Evolutionary conservation across 805 yeast genomes (phyloP).

Genomic region (Candida cerambycidarum): DNA sequence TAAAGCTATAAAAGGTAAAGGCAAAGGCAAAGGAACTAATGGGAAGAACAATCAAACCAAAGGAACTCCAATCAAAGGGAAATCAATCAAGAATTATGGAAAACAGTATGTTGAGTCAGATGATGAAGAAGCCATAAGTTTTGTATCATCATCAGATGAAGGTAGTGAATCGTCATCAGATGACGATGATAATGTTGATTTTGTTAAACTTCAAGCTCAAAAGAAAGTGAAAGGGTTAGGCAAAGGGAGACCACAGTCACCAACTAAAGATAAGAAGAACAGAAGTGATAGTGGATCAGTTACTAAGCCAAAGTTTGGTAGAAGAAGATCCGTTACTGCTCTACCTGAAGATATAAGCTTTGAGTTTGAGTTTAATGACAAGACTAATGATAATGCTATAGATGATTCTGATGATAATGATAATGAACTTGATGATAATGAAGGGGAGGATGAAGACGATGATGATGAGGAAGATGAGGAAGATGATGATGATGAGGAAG

Average conservation of each 20-base stretch:
- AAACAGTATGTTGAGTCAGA: background rate
- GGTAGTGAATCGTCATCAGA: constrained; percentile 49
- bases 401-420: constrained; percentile 22
- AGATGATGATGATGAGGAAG: constrained; percentile 7
- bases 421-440: constrained; percentile 4
- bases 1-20: constrained; percentile 1
- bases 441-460: constrained; percentile 10
- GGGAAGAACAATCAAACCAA: background rate
- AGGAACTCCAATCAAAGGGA: constrained; percentile 10
- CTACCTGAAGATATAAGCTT: constrained; percentile 45
- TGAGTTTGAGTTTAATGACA: constrained; percentile 42
- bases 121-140: constrained; percentile 8
- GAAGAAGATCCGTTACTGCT: constrained; percentile 38
- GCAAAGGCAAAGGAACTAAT: constrained; percentile 9
- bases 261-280: constrained; percentile 1
- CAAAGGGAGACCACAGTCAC: background rate
- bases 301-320: constrained; percentile 27
- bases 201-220: constrained; percentile 69
- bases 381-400: constrained; percentile 14
- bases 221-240: constrained; percentile 57
- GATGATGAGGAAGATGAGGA: constrained; percentile 18
- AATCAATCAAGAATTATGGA: constrained; percentile 6
- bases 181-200: constrained; percentile 65
- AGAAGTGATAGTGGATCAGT: constrained; percentile 15
- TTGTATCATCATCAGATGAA: constrained; percentile 21